Percentiles rank a stretch among this genome's conserved stretches.
These are phyloP conservation scores for Wallacemonas sp. DNA, from an alignment of 208 protist species.

Conservation along the genomic window DNA sequence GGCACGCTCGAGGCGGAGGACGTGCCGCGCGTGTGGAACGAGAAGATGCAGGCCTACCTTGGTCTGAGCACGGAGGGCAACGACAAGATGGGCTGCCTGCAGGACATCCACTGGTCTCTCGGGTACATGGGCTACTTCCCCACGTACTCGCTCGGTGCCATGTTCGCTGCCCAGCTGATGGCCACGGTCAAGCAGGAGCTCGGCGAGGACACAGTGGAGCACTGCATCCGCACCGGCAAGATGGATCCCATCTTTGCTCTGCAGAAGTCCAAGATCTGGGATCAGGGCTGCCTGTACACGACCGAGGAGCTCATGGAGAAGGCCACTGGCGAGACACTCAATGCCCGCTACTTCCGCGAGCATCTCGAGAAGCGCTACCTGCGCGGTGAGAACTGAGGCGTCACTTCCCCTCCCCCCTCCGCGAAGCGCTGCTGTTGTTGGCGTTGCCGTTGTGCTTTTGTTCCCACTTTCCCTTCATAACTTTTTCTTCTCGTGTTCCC, in stretches of 20 bases:
- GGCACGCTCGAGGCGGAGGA: constrained; percentile 53
- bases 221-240: constrained; percentile 32
- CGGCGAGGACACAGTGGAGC: constrained; percentile 22
- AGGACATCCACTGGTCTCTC: constrained; percentile 74
- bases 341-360: constrained; percentile 50
- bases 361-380: constrained; percentile 66
- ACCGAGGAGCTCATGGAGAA: constrained; percentile 54
- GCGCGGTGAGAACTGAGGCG: constrained; percentile 25
- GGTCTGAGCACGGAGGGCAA: constrained; percentile 56
- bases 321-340: constrained; percentile 54
- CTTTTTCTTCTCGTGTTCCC: no score
- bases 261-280: constrained; percentile 39
- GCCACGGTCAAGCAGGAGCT: constrained; percentile 33
- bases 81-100: constrained; percentile 51
- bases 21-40: constrained; percentile 57
- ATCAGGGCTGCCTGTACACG: constrained; percentile 23
- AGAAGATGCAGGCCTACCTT: constrained; percentile 70
- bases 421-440: no score
- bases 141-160: constrained; percentile 63
- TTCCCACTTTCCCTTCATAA: no score
- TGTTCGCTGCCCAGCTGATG: constrained; percentile 62
- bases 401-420: no score
- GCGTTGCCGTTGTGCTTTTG: no score
- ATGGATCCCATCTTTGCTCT: constrained; percentile 34
- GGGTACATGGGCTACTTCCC: constrained; percentile 77